A percentile compares a stretch with the other conserved stretches of the same genome.
Conservation (phyloP, 2,329 filamentous ascomycete genomes). For the Colletotrichum higginsianum region DNA sequence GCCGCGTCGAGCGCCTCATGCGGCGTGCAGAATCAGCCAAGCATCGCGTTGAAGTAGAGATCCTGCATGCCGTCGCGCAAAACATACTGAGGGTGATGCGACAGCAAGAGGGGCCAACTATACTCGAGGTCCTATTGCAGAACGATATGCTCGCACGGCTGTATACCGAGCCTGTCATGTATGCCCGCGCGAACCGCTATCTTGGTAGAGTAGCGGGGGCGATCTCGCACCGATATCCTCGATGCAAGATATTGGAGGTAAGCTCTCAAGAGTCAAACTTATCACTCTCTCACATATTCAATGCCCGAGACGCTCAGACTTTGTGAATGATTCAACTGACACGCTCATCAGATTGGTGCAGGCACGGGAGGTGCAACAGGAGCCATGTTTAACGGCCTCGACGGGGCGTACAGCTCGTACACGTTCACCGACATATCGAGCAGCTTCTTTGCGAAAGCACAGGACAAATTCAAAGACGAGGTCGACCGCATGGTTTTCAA, state of each 20-base stretch:
- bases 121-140: conserved; percentile 50
- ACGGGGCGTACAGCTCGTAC: conserved; percentile 41
- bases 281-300: too few species aligned
- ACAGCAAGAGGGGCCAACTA: conserved; percentile 2
- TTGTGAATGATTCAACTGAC: background rate
- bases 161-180: conserved; percentile 46
- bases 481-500: conserved; percentile 41
- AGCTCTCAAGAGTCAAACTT: background rate
- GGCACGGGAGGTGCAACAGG: conserved; percentile 55
- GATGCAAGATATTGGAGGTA: conserved; percentile 29
- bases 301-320: too few species aligned
- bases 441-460: conserved; percentile 44
- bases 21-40: background rate
- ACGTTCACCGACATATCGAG: conserved; percentile 46
- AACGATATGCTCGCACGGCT: conserved; percentile 50
- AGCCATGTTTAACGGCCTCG: conserved; percentile 34
- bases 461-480: conserved; percentile 46
- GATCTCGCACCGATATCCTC: conserved; percentile 31
- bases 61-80: conserved; percentile 13
- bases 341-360: conserved; percentile 55
- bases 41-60: conserved; percentile 12
- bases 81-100: conserved; percentile 21
- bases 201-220: conserved; percentile 18
- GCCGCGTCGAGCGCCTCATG: background rate
- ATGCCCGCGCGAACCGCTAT: conserved; percentile 9